Base-by-base conservation (phyloP, 1,284 basidiomycete species). In the Cryptococcus jaspeensis region DNA sequence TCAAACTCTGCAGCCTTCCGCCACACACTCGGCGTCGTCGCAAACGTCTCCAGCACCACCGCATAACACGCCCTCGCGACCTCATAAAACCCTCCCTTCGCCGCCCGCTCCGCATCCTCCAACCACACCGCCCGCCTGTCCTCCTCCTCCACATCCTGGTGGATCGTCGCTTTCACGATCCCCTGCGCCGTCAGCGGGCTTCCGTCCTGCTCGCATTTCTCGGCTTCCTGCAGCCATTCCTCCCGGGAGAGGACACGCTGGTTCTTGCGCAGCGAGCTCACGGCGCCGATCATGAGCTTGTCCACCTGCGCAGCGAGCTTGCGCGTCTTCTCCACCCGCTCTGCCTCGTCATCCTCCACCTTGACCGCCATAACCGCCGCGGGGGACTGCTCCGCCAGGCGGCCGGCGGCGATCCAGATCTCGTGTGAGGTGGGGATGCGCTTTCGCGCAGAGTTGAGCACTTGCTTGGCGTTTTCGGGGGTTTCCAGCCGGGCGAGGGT, bases 401-500 rank as follows among this genome's bases (percentile, higher is more conserved):
- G 84, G 36, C 88, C 91, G 0, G 94, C 95, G 4, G 95, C 94
- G 64, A 99, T 96, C 94, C 95, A 99, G 60, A 99, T 97, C 71
- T 99, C 95, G 78, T 98, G 94, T 38, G 87, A 90, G 0, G 95
- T 98, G 0, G 94, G 95, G 28, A 99, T 87, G 7, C 89, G 87
- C 73, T 91, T 91, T 50, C 94, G 87, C 1, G 95, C 96, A 74
- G 91, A 92, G 82, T 99, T 99, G 60, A 99, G 84, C 0, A 99
- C 94, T 16, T 88, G 86, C 71, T 92, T 91, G 0, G 95, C 96
- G 41, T 87, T 86, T 16, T 90, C 87, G 0, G 92, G 92, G 0
- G 86, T 88, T 74, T 97, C 94, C 7, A 99, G 83, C 8, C 94
- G 88, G 0, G 96, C 95, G 5, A 99, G 87, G 0, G 94, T 93